Evolutionary conservation across 2,329 filamentous ascomycete genomes (phyloP).

Genomic region (Penicillium paneum): DNA sequence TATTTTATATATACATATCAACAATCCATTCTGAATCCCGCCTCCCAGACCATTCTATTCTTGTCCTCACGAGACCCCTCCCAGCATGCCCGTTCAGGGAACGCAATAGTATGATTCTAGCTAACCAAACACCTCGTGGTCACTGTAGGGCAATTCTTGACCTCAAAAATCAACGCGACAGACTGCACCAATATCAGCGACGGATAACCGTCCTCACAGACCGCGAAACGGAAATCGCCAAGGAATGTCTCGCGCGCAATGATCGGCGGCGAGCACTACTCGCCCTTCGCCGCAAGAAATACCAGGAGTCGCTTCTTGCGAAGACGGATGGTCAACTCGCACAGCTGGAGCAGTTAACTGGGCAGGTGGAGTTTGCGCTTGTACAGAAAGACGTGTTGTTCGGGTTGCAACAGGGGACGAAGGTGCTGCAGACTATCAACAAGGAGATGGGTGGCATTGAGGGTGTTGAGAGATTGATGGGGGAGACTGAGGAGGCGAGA

Average conservation of each 20-base stretch:
- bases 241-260: constrained; percentile 72
- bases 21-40: not conserved
- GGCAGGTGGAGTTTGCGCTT: constrained; percentile 88
- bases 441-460: constrained; percentile 94
- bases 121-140: constrained; percentile 6
- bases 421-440: constrained; percentile 85
- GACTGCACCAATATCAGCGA: constrained; percentile 91
- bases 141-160: constrained; percentile 83
- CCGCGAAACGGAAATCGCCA: constrained; percentile 82
- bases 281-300: constrained; percentile 90
- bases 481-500: constrained; percentile 82
- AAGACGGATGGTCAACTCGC: constrained; percentile 94
- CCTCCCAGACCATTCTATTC: not conserved
- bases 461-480: constrained; percentile 91
- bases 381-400: constrained; percentile 97
- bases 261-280: constrained; percentile 81
- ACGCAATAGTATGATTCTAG: not conserved
- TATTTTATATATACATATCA: not conserved
- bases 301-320: constrained; percentile 82
- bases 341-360: constrained; percentile 83
- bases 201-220: constrained; percentile 81
- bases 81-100: not conserved
- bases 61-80: constrained; percentile 17
- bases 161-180: constrained; percentile 96
- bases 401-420: constrained; percentile 86